Evolutionary conservation across 2,329 filamentous ascomycete species (phyloP).

Genomic region (Aureobasidium sp.): DNA sequence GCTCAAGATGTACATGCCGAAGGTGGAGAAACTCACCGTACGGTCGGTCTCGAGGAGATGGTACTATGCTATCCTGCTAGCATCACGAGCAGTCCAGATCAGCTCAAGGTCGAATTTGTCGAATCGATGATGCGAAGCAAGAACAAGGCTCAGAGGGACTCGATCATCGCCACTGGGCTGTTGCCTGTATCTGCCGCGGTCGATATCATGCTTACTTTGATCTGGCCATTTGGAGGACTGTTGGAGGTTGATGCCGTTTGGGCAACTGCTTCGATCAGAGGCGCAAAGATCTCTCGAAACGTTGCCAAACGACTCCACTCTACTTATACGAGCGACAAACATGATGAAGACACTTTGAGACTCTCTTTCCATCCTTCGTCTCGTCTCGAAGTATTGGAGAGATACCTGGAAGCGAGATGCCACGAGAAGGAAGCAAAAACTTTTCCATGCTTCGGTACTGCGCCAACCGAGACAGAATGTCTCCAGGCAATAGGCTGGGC

Average conservation of each 20-base stretch:
- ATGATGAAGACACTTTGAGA: conserved; percentile 26
- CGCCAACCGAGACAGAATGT: conserved; percentile 32
- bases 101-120: conserved; percentile 34
- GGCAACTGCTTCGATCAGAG: conserved; percentile 37
- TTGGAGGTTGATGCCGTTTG: conserved; percentile 29
- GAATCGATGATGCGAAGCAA: conserved; percentile 34
- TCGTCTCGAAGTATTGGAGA: conserved; percentile 29
- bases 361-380: conserved; percentile 30
- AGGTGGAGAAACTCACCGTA: conserved; percentile 25
- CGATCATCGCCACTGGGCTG: conserved; percentile 35
- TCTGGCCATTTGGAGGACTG: conserved; percentile 32
- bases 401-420: conserved; percentile 33
- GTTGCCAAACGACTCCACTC: conserved; percentile 31
- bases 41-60: conserved; percentile 33
- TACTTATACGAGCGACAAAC: conserved; percentile 17
- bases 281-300: conserved; percentile 32
- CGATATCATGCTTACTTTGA: conserved; percentile 26
- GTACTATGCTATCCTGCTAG: conserved; percentile 32
- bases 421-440: conserved; percentile 28
- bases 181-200: conserved; percentile 30
- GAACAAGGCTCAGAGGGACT: conserved; percentile 33
- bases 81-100: conserved; percentile 22
- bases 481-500: conserved; percentile 37
- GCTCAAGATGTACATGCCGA: conserved; percentile 27
- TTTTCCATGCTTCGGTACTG: conserved; percentile 25